Percentiles rank a stretch among this genome's conserved stretches.
phyloP scores from a whole-genome alignment of 805 yeast genomes.

The Lachancea lanzarotensis region DNA sequence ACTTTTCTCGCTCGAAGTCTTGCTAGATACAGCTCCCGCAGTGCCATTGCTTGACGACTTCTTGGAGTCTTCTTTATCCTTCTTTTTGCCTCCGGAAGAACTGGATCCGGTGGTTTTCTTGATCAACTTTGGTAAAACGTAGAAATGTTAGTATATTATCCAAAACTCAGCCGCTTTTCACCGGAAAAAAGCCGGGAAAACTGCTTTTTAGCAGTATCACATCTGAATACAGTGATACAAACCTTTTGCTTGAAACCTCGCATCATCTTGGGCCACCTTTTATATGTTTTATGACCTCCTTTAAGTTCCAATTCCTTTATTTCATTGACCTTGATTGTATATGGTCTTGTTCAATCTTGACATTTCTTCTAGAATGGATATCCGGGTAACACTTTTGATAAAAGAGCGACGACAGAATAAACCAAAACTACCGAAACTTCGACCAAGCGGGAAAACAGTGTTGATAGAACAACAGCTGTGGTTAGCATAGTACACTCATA shows the following conservation, averaged over 20 bases:
- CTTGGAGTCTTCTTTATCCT: conserved; percentile 36
- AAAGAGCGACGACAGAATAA: too few species aligned
- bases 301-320: background rate
- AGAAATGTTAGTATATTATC: conserved; percentile 1
- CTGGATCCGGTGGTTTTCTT: conserved; percentile 34
- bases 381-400: too few species aligned
- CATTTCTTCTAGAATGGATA: background rate
- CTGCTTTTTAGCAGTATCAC: too few species aligned
- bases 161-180: background rate
- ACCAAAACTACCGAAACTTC: too few species aligned
- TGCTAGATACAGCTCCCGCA: background rate
- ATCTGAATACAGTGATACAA: conserved; percentile 20
- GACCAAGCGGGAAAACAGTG: too few species aligned
- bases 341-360: background rate
- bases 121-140: conserved; percentile 21
- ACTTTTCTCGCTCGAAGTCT: conserved; percentile 10
- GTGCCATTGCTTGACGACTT: conserved; percentile 11
- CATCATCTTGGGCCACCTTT: conserved; percentile 46
- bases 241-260: conserved; percentile 63
- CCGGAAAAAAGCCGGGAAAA: background rate
- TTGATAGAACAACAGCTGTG: too few species aligned
- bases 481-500: too few species aligned
- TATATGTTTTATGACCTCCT: conserved; percentile 4
- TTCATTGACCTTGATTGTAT: background rate
- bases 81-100: conserved; percentile 34